Evolutionary conservation across 78 protist genomes (phyloP), one percentile per base, ranked within the genome.

Genomic region (Polysphondylium violaceum): DNA sequence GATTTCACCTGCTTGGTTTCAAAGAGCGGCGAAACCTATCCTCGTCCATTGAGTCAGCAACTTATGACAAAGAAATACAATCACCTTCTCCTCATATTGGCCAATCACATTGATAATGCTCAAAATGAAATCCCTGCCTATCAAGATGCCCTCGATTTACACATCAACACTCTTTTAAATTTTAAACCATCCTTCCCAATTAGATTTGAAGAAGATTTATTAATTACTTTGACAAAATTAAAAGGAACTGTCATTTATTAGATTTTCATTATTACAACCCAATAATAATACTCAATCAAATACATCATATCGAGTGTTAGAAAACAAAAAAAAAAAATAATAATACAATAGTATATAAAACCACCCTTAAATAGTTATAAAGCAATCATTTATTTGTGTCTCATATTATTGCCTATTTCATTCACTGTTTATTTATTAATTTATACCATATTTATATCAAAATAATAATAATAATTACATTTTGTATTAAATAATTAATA

Each of bases 191-290:
- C 14, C 31, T 7, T 23, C 17, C 29, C 16, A 50, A 23, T 72
- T 33, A 27, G 78, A 23, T 72, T 72, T 72, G 78, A 72, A 72
- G 78, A 72, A 50, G 50, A 55, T 51, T 36, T 72, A 36, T 50
- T 55, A 50, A n/a, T 72, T 25, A 33, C 56, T 41, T 55, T 72
- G 23, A 50, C 78, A 72, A 72, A 72, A 51, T 50, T 72, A 72
- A 72, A 72, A 72, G 38, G 33, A 50, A 50, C n/a, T 33, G 44
- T 72, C 14, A 50, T 27, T 72, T 43, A 69, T 43, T 43, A 69
- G 43, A 69, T n/a, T n/a, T n/a, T n/a, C n/a, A n/a, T n/a, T n/a
- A n/a, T n/a, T n/a, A n/a, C n/a, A n/a, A n/a, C n/a, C n/a, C n/a
- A n/a, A n/a, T n/a, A n/a, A n/a, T n/a, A n/a, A n/a, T n/a, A n/a